Evolutionary conservation across 2,329 filamentous ascomycete species (phyloP).

Genomic region (Colletotrichum sp.): DNA sequence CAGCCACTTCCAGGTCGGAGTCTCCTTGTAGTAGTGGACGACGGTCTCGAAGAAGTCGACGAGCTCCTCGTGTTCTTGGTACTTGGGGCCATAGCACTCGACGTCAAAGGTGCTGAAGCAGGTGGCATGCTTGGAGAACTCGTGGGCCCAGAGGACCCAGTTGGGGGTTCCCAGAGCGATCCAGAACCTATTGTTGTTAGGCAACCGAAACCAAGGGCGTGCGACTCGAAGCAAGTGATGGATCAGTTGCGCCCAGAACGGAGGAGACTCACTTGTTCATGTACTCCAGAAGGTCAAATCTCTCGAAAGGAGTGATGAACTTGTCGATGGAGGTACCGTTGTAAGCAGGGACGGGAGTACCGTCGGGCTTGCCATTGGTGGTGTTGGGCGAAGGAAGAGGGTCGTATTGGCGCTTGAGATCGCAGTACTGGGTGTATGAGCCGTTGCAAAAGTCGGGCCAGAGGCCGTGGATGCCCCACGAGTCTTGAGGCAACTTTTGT

Average conservation of each 20-base stretch:
- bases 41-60: conserved; percentile 68
- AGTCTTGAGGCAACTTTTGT: conserved; percentile 61
- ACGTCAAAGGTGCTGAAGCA: conserved; percentile 71
- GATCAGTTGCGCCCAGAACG: background rate
- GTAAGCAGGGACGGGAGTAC: conserved; percentile 61
- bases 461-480: conserved; percentile 66
- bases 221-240: background rate
- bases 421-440: conserved; percentile 71
- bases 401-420: conserved; percentile 69
- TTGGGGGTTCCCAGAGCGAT: conserved; percentile 62
- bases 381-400: conserved; percentile 67
- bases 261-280: conserved; percentile 59
- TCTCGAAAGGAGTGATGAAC: conserved; percentile 63
- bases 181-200: conserved; percentile 51
- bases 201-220: background rate
- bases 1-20: conserved; percentile 69
- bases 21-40: conserved; percentile 59
- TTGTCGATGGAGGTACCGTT: conserved; percentile 61
- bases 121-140: conserved; percentile 72
- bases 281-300: conserved; percentile 64
- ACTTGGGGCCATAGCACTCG: conserved; percentile 67
- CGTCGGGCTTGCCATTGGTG: conserved; percentile 59
- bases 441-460: conserved; percentile 60
- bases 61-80: conserved; percentile 62
- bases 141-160: conserved; percentile 68